Evolutionary conservation across 2,329 filamentous ascomycete species (phyloP).

Genomic region (Colletotrichum agaves): DNA sequence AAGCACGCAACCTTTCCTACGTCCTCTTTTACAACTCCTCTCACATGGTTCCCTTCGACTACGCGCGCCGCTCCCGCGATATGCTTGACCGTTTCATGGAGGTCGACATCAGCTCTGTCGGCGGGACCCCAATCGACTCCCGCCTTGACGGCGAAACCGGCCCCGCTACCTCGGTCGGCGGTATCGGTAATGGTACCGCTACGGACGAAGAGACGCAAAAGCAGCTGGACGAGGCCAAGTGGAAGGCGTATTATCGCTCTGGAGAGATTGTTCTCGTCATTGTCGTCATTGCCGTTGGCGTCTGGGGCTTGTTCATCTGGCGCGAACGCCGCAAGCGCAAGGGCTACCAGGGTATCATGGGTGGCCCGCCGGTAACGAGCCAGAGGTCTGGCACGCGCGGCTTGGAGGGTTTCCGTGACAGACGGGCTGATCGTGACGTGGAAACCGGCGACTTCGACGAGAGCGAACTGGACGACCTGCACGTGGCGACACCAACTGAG

Average conservation of each 20-base stretch:
- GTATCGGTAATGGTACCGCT: conserved; percentile 69
- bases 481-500: conserved; percentile 59
- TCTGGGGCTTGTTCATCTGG: conserved; percentile 82
- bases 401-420: conserved; percentile 60
- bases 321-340: conserved; percentile 66
- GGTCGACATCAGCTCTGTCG: conserved; percentile 90
- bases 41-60: conserved; percentile 98
- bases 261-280: conserved; percentile 88
- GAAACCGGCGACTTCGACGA: conserved; percentile 75
- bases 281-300: conserved; percentile 76
- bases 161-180: conserved; percentile 80
- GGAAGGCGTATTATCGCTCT: conserved; percentile 88
- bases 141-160: conserved; percentile 87
- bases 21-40: conserved; percentile 94
- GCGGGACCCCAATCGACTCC: conserved; percentile 81
- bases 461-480: conserved; percentile 71
- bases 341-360: conserved; percentile 64
- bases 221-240: conserved; percentile 83
- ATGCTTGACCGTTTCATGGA: conserved; percentile 98
- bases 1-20: conserved; percentile 94
- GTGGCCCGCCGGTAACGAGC: conserved; percentile 48
- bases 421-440: conserved; percentile 61
- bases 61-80: conserved; percentile 84
- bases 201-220: conserved; percentile 76
- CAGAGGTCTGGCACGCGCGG: conserved; percentile 44